Base-by-base conservation (phyloP, 768 basidiomycete genomes). In the Boletus reticulatus region DNA sequence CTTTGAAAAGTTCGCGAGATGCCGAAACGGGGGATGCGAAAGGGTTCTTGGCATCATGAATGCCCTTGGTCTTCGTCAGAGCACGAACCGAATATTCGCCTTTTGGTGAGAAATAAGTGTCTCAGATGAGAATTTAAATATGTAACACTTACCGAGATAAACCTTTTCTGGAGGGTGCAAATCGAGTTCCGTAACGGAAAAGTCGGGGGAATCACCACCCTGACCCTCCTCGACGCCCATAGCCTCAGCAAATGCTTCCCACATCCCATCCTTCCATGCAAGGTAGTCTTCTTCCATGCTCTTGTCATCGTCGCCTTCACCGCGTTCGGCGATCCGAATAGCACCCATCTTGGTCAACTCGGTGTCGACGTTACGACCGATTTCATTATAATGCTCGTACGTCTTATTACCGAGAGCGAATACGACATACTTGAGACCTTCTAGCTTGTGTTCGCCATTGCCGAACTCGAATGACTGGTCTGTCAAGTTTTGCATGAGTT, bases 201-300 rank as follows among this genome's bases (percentile, higher is more conserved):
- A 99, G 78, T 99, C 96, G 39, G 96, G 84, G 27, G 89, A 84
- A 68, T 99, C 96, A 48, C 92, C 94, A 49, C 93, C 93, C 62
- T 94, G 94, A 37, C 97, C 96, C 71, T 98, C 97, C 72, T 98
- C 95, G 48, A 97, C 93, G 50, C 82, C 81, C 81, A 98, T 82
- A 20, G 82, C 82, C 52, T 78, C 71, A n/a, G 94, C 80, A 57
- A 98, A 92, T 6, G 85, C 84, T 17, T 89, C 87, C 91, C 94
- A 98, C 94, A 98, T 95, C 62, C 80, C 82, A 67, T 99, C 96
- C 73, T 98, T 99, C 96, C 96, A 99, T 65, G 92, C 94, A 13
- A 99, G 83, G 71, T 98, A 99, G 72, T 99, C 96, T 76, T 99
- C 96, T 72, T 99, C 96, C 95, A 99, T 98, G 68, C 90, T 94